A percentile compares a stretch with the other conserved stretches of the same genome.
Conservation (phyloP, 306 rosid species). For the Cicer yamashitae region DNA sequence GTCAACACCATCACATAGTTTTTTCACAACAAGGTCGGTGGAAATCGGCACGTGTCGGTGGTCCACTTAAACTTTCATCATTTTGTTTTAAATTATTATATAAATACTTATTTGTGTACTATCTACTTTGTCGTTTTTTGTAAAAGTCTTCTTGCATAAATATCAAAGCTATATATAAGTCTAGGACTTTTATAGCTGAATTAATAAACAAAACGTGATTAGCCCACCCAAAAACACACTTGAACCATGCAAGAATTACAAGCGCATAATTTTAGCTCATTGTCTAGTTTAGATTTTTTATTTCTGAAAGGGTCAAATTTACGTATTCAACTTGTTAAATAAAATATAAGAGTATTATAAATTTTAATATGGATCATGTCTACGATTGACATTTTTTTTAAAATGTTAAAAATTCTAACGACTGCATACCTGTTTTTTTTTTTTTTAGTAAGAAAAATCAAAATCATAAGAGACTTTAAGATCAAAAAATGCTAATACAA, state of each 20-base stretch:
- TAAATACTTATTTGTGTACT: background rate
- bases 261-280: no score
- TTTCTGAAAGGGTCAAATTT: no score
- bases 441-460: no score
- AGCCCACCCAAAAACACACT: slow-evolving; percentile 7
- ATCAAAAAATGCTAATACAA: no score
- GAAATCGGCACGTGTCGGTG: slow-evolving; percentile 79
- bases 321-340: no score
- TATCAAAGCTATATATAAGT: background rate
- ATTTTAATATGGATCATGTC: no score
- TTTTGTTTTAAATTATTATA: slow-evolving; percentile 26
- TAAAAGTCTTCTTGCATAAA: slow-evolving; percentile 9
- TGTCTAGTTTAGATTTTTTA: no score
- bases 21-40: slow-evolving; percentile 63
- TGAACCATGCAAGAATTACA: background rate
- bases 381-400: no score
- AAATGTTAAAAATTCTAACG: no score
- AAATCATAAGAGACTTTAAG: no score
- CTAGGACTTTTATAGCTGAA: background rate
- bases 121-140: background rate
- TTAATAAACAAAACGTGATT: slow-evolving; percentile 8
- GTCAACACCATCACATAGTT: slow-evolving; percentile 63
- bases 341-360: no score
- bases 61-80: slow-evolving; percentile 50
- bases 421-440: no score